Evolutionary conservation across 805 yeast species (phyloP), one percentile per base, ranked within the genome.

Genomic region (Cyberlindnera xylosilytica): DNA sequence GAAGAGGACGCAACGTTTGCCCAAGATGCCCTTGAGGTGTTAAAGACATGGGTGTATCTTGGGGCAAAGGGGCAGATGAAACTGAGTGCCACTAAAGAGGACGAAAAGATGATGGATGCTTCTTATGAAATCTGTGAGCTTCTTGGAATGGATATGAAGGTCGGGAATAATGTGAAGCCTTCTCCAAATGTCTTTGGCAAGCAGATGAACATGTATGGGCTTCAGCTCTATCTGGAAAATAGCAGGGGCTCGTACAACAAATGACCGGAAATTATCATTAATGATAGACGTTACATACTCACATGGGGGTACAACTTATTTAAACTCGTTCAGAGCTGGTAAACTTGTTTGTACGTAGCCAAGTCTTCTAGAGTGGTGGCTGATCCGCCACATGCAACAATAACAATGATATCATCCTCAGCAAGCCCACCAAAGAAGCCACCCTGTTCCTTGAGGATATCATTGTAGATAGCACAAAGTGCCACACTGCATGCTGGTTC

Each of bases 401-500:
- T 63, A 4, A 80, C 71, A 2, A 80, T 62, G 9, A 74, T 63
- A 30, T 71, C 74, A 34, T 76, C 74, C 10, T 56, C 39, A 4
- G 52, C 30, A 36, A 74, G 52, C 7, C 44, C 49, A 3, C 42
- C 46, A 20, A 63, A 51, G 7, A 59, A 60, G 31, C 64, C 53
- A 47, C 66, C 36, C 17, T 62, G 43, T 20, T 49, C 44, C 29
- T 27, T 24, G 12, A 72, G 45, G 18, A 63, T 42, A 4, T 56
- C 60, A 35, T 69, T 56, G 51, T 71, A 74, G n/a, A 70, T 73
- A 16, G 79, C 68, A 18, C 81, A 72, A 22, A 83, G 57, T 0
- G 87, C 77, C 2, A 85, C 85, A 4, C 87, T 87, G 59, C 88
- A 83, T 1, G 88, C 88, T 0, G 87, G 87, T 57, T 83, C 88